Percentiles rank a stretch among this genome's conserved stretches.
Conservation (phyloP, 768 basidiomycete genomes). For the Termitomyces titanicus region DNA sequence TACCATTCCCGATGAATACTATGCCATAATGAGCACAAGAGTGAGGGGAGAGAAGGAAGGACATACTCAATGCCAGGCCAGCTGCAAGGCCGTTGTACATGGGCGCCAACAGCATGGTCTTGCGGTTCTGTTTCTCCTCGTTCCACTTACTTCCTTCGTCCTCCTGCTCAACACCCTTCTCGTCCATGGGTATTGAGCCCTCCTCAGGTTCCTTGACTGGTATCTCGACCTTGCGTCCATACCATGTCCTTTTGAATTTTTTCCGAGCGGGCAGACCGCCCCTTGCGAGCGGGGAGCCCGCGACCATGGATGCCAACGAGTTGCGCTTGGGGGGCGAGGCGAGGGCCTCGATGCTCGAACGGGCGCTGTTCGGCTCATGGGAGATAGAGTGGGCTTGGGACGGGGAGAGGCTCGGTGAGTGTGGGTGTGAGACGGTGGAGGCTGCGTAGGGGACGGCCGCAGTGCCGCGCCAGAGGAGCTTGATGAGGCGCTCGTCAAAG, state of each 20-base stretch:
- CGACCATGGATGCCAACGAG: neutral
- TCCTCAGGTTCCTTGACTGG: constrained; percentile 3
- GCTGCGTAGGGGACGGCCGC: constrained; percentile 28
- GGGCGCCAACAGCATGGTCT: constrained; percentile 53
- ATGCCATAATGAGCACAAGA: constrained; percentile 28
- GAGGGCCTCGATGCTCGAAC: constrained; percentile 12
- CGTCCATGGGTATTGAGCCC: neutral
- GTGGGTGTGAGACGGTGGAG: constrained; percentile 17
- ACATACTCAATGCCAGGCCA: constrained; percentile 50
- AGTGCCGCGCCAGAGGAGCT: constrained; percentile 69
- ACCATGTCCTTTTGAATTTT: constrained; percentile 50
- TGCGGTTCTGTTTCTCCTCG: constrained; percentile 13
- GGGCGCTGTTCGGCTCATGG: neutral
- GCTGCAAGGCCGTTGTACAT: constrained; percentile 63
- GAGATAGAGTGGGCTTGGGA: constrained; percentile 24
- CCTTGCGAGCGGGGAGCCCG: neutral
- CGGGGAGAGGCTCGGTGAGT: constrained; percentile 16
- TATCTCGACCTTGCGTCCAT: constrained; percentile 47
- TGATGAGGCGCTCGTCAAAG: constrained; percentile 76
- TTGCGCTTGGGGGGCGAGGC: neutral
- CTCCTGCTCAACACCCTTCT: constrained; percentile 5
- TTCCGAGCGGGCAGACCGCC: neutral
- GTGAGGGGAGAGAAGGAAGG: constrained; percentile 30
- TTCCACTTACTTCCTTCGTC: constrained; percentile 5
- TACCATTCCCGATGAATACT: constrained; percentile 63